Conservation (phyloP, 768 basidiomycete species). For the Paxillus rubicundulus region DNA sequence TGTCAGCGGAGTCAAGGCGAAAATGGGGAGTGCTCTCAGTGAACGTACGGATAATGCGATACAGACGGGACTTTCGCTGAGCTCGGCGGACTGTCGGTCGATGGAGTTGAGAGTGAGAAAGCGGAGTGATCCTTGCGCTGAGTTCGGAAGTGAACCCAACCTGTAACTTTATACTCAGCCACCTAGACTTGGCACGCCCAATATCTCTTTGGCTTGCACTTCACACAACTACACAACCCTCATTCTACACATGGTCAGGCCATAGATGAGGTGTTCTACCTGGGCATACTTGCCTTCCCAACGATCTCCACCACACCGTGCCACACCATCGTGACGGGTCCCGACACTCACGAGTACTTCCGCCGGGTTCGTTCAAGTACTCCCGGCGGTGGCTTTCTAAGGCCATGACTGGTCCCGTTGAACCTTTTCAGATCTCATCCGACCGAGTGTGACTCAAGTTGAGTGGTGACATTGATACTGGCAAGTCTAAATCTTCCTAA, state of each 20-base stretch:
- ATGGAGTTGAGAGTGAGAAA: conserved; percentile 20
- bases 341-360: neutral
- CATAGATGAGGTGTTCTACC: no score
- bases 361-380: neutral
- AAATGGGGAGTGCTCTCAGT: conserved; percentile 15
- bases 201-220: no score
- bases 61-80: conserved; percentile 32
- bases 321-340: neutral
- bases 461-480: no score
- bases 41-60: conserved; percentile 24
- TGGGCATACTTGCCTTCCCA: no score
- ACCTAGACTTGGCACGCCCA: no score
- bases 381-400: neutral
- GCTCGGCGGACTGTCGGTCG: conserved; percentile 35
- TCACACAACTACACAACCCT: neutral
- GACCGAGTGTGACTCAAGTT: neutral
- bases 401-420: neutral
- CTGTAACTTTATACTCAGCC: neutral
- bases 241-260: neutral
- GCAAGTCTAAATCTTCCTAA: neutral
- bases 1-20: conserved; percentile 18
- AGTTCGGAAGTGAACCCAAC: conserved; percentile 18
- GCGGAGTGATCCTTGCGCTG: conserved; percentile 22
- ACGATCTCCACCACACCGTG: no score
- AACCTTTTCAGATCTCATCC: no score